Evolutionary conservation across 495 filamentous ascomycete genomes (phyloP).

Genomic region (Penicillium silybi): DNA sequence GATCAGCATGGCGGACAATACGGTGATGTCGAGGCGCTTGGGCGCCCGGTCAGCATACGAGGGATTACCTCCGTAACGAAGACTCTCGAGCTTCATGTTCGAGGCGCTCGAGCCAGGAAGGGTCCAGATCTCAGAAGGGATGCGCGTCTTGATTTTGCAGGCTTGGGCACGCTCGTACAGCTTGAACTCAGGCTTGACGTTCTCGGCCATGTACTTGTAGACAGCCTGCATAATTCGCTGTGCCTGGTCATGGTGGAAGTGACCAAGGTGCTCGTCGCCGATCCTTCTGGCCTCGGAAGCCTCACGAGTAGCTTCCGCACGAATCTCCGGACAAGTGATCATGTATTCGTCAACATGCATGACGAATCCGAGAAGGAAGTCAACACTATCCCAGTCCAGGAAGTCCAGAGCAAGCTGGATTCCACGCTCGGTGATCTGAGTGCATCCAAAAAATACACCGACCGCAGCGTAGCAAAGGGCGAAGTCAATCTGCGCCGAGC

Average conservation of each 20-base stretch:
- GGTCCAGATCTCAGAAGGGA: constrained; percentile 17
- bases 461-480: constrained; percentile 29
- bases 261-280: constrained; percentile 3
- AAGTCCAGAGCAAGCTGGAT: constrained; percentile 23
- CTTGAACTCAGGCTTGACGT: constrained; percentile 14
- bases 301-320: background rate
- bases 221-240: constrained; percentile 11
- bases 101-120: constrained; percentile 1
- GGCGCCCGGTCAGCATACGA: constrained; percentile 11
- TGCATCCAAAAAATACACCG: constrained; percentile 25
- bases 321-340: constrained; percentile 4
- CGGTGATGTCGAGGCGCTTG: constrained; percentile 4
- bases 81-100: constrained; percentile 16
- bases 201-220: constrained; percentile 17
- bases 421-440: constrained; percentile 19
- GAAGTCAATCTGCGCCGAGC: constrained; percentile 22
- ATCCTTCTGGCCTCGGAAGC: background rate
- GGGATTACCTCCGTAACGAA: constrained; percentile 17
- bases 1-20: constrained; percentile 24
- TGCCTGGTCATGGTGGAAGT: constrained; percentile 14
- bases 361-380: constrained; percentile 22
- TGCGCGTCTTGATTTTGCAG: constrained; percentile 20
- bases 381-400: constrained; percentile 27
- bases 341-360: constrained; percentile 18
- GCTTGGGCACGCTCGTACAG: constrained; percentile 21